These are phyloP conservation scores for Elsinoe arachidis DNA, from an alignment of 2,329 filamentous ascomycete genomes.

Conservation along the genomic window DNA sequence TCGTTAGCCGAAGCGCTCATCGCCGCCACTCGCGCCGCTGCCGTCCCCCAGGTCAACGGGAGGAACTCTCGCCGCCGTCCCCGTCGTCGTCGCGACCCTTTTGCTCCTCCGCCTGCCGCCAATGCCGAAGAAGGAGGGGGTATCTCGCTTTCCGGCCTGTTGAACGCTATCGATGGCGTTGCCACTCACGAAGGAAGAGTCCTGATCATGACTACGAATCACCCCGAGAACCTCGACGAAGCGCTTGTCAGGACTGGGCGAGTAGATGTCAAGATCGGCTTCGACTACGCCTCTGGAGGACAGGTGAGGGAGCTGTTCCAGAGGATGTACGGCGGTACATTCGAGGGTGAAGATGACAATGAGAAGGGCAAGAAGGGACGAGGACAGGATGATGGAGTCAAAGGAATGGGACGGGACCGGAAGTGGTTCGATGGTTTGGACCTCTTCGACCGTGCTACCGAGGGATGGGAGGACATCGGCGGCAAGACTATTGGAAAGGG, in stretches of 20 bases:
- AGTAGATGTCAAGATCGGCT: constrained; percentile 58
- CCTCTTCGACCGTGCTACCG: neutral
- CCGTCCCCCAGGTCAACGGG: neutral
- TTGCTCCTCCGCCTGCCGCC: neutral
- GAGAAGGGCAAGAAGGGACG: neutral
- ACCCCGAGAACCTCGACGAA: constrained; percentile 60
- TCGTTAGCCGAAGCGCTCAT: constrained; percentile 8
- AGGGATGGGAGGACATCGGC: neutral
- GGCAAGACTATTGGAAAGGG: constrained; percentile 33
- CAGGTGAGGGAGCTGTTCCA: constrained; percentile 37
- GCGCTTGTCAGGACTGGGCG: constrained; percentile 66
- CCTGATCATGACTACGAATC: constrained; percentile 76
- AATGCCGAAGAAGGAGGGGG: constrained; percentile 25
- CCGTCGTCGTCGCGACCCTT: neutral
- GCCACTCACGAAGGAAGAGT: constrained; percentile 70
- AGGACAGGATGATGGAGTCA: neutral
- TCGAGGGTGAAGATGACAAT: neutral
- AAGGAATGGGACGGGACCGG: neutral
- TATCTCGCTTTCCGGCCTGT: constrained; percentile 69
- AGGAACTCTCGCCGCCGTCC: neutral
- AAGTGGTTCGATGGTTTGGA: constrained; percentile 11
- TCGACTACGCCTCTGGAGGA: constrained; percentile 39
- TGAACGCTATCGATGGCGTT: constrained; percentile 79
- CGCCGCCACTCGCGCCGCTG: neutral
- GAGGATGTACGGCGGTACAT: constrained; percentile 24